These are phyloP conservation scores for Ophiocordyceps camponoti-rufipedis DNA, from an alignment of 2,329 filamentous ascomycete genomes.

Conservation along the genomic window DNA sequence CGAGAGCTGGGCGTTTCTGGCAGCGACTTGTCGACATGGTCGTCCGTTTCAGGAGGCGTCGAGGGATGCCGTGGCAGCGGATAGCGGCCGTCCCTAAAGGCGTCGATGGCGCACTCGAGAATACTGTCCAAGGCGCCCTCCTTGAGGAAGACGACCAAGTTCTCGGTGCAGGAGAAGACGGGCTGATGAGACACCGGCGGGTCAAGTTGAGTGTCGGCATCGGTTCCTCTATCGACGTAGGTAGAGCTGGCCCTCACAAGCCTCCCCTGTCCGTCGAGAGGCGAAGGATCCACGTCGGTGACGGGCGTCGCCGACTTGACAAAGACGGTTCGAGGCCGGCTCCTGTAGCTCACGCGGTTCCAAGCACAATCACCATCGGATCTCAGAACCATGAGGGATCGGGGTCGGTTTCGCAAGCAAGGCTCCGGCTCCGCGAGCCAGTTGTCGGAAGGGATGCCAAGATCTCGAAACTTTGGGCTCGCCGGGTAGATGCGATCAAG, in stretches of 20 bases:
- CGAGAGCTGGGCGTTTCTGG: constrained; percentile 10
- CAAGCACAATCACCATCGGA: constrained; percentile 6
- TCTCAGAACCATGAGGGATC: constrained; percentile 10
- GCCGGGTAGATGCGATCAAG: constrained; percentile 16
- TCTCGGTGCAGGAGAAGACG: constrained; percentile 33
- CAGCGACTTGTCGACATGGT: constrained; percentile 5
- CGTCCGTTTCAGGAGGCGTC: constrained; percentile 4
- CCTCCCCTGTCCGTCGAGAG: constrained; percentile 10
- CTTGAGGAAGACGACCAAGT: constrained; percentile 36
- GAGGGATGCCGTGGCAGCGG: constrained; percentile 9
- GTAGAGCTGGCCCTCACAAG: constrained; percentile 8
- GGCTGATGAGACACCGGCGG: constrained; percentile 15
- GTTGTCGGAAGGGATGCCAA: constrained; percentile 8
- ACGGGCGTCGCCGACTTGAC: constrained; percentile 11
- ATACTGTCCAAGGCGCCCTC: constrained; percentile 21
- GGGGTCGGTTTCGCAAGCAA: constrained; percentile 5
- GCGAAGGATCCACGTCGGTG: constrained; percentile 12
- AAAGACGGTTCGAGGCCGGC: constrained; percentile 13
- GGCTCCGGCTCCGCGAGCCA: constrained; percentile 6
- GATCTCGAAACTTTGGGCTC: constrained; percentile 14
- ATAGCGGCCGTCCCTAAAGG: constrained; percentile 17
- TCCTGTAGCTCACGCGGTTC: constrained; percentile 9
- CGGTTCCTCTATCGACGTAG: constrained; percentile 22
- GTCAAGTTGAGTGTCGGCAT: constrained; percentile 11
- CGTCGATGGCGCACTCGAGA: constrained; percentile 26